Percentiles rank a stretch among this genome's conserved stretches.
phyloP scores from a whole-genome alignment of 805 yeast species.

The Hanseniaspora occidentalis region DNA sequence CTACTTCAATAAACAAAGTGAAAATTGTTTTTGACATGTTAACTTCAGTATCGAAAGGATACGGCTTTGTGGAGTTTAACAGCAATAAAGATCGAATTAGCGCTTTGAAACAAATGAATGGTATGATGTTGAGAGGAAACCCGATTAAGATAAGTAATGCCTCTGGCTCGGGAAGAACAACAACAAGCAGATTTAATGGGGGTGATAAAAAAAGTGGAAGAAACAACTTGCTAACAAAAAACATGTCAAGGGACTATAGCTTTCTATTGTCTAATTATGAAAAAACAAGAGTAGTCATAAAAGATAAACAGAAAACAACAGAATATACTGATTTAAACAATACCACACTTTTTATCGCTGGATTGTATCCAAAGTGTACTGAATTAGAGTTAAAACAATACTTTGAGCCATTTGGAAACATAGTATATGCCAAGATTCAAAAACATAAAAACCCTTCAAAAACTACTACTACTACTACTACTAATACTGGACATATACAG shows the following conservation, averaged over 20 bases:
- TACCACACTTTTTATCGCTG: conserved; percentile 62
- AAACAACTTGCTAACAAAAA: conserved; percentile 9
- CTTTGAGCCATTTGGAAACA: conserved; percentile 59
- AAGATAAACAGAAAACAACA: conserved; percentile 38
- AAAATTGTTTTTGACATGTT: conserved; percentile 66
- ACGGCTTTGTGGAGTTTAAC: conserved; percentile 76
- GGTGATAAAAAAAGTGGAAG: conserved; percentile 12
- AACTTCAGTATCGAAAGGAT: conserved; percentile 67
- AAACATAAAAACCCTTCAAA: conserved; percentile 29
- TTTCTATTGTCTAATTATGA: conserved; percentile 3
- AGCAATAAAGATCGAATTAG: conserved; percentile 55
- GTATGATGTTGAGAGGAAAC: conserved; percentile 54
- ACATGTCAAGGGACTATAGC: conserved; percentile 6
- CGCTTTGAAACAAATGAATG: conserved; percentile 75
- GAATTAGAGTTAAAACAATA: conserved; percentile 48
- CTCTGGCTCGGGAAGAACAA: conserved; percentile 30
- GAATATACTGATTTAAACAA: conserved; percentile 72
- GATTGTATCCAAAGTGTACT: conserved; percentile 44
- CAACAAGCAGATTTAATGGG: conserved; percentile 8
- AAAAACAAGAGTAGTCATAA: conserved; percentile 4
- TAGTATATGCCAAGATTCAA: conserved; percentile 69
- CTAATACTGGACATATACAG: conserved; percentile 63
- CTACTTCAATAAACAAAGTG: conserved; percentile 47
- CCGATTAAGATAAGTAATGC: conserved; percentile 67
- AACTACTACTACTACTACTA: background rate